Base-by-base conservation (phyloP, 1,284 basidiomycete genomes). In the Moniliella sp. region DNA sequence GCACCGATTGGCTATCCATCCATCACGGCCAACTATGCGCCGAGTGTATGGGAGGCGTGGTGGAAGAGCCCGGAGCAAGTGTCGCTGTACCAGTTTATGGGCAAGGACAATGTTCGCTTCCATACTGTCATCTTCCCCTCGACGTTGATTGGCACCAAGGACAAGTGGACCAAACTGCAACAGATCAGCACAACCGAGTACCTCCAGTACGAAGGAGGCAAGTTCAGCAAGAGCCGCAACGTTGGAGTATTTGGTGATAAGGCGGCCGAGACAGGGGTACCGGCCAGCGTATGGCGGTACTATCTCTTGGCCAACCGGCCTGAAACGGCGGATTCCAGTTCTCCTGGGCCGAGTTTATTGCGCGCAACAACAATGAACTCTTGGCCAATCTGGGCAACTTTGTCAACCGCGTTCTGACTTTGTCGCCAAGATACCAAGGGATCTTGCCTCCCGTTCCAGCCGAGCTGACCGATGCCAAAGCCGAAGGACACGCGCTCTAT, bases 351-450 rank as follows among this genome's bases (percentile, higher is more conserved):
- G 84, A 88, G 49, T 93, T 88, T 50, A 84, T 97, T 50, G 67
- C 78, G 15, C 77, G 80, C 13, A 88, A 93, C 63, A 99, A 99
- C 67, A 79, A 78, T 44, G 73, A 94, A 48, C 66, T 99, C 25
- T 65, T 97, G 43, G 88, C 91, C 62, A 99, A 97, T 65, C 77
- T 97, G 43, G 88, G 88, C 35, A 97, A 99, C 67, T 97, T 94
- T 62, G 79, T 93, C 46, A 99, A 99, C 63, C 79, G 88, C 28
- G 70, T 72, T 10, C 67, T 94, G 58, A 93, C 91, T 61, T 97
- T 97, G 54, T 71, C 83, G 32, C 78, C 80, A 19, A 83, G 86
- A 61, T 91, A 79, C 61, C 70, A 75, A 39, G 67, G 77, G 27
- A 62, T 76, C 29, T 67, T 94, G 15, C 84, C 86, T 7, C 39